phyloP scores from a whole-genome alignment of 768 basidiomycete species.

The Lenzites betulinus region DNA sequence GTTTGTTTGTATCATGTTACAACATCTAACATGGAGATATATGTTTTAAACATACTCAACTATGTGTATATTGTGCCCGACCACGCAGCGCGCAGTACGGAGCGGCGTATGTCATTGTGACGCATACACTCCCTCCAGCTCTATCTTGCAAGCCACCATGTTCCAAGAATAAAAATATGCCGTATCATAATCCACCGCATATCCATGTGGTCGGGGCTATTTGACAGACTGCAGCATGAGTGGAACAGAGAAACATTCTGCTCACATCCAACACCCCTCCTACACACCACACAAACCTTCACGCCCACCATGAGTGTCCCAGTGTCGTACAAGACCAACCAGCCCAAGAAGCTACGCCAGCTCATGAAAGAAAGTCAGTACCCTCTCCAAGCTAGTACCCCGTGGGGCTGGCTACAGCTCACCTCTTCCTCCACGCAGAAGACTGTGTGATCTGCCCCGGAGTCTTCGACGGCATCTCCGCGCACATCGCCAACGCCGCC shows the following conservation, averaged over 20 bases:
- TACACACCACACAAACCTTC: too few relatives aligned
- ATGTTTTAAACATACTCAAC: too few relatives aligned
- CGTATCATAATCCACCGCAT: too few relatives aligned
- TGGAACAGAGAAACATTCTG: too few relatives aligned
- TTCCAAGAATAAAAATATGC: not conserved
- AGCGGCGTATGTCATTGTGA: constrained; percentile 16
- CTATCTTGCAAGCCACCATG: not conserved
- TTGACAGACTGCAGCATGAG: too few relatives aligned
- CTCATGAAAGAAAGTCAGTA: constrained; percentile 25
- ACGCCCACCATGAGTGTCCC: constrained; percentile 7
- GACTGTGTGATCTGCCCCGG: constrained; percentile 29
- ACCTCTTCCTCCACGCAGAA: constrained; percentile 11
- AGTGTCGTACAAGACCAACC: constrained; percentile 22
- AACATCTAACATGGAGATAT: too few relatives aligned
- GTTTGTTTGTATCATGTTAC: not conserved
- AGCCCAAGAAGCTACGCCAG: constrained; percentile 25
- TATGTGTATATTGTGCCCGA: not conserved
- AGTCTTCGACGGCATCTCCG: constrained; percentile 31
- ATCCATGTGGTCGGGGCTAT: too few relatives aligned
- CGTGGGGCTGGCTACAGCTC: not conserved
- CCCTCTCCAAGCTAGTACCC: not conserved
- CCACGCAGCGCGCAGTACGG: too few relatives aligned
- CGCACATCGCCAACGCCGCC: constrained; percentile 27
- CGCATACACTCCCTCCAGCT: not conserved
- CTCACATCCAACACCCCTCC: too few relatives aligned